Base-by-base conservation (phyloP, 345 rosid genomes). In the Pistacia integerrima region DNA sequence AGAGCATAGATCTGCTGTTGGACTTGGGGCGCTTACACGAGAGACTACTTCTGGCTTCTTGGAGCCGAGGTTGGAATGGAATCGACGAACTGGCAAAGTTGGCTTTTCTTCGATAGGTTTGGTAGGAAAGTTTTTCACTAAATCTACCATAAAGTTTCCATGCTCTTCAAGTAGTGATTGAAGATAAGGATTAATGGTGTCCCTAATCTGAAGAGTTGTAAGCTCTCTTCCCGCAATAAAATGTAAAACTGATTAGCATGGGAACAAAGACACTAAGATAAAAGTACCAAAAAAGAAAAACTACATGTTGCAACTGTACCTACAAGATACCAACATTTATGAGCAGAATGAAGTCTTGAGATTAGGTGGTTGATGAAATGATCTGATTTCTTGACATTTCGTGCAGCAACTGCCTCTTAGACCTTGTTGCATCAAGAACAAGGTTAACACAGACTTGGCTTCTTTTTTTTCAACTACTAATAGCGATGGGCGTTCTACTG, bases 1-100 rank as follows among this genome's bases (percentile, higher is more conserved):
- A 52, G 93, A 93, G 14, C 85, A 90, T 41, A 91, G 89, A 36
- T 86, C 76, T 67, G 94, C 98, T 74, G 85, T 80, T 36, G 81
- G 75, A 61, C 83, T 86, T 35, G 76, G 82, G 79, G 88, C 92
- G 4, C 89, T 87, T 59, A 91, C 90, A n/a, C 90, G 87, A 68
- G 92, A 81, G n/a, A 91, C 68, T 8, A 90, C 97, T 78, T 82
- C 89, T 36, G 79, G 80, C 76, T 88, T 87, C 30, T 28, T 28
- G 30, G 30, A 76, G 30, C 85, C 78, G 14, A 82, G 72, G 55
- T 84, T 73, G 66, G 78, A 72, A 61, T 79, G 74, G n/a, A 87
- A 82, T 8, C 1, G 16, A 10, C 14, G 11, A 51, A 2, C 16
- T 12, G 55, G 16, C 2, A 3, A 11, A 51, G 55, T 0, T 51